These are phyloP conservation scores for Pseudonitzschia multistriata DNA, from an alignment of 108 stramenopile species.

Conservation along the genomic window DNA sequence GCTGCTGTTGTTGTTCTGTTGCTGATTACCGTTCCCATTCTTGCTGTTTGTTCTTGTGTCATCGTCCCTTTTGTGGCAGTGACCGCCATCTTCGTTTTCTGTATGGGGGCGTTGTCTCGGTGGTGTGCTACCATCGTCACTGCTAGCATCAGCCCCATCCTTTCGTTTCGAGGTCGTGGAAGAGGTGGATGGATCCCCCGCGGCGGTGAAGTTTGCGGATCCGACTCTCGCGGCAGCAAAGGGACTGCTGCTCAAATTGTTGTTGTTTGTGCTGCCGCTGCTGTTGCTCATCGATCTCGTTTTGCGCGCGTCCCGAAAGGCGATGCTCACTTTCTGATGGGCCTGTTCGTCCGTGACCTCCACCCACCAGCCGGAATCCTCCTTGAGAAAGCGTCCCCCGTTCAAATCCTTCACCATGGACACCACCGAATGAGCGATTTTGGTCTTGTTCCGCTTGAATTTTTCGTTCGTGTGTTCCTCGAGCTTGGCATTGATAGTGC, in stretches of 20 bases:
- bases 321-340: conserved; percentile 22
- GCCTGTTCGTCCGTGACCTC: conserved; percentile 25
- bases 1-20: background rate
- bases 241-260: background rate
- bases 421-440: conserved; percentile 13
- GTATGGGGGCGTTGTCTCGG: background rate
- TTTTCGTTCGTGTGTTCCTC: conserved; percentile 1
- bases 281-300: background rate
- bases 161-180: too few species aligned
- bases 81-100: too few species aligned
- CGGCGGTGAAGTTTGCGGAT: too few species aligned
- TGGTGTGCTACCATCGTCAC: background rate
- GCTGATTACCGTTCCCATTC: background rate
- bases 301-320: conserved; percentile 21
- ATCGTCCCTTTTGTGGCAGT: too few species aligned
- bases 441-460: conserved; percentile 8
- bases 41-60: too few species aligned
- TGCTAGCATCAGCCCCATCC: too few species aligned
- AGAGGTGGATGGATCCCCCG: too few species aligned
- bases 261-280: background rate
- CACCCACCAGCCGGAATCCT: conserved; percentile 12
- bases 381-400: conserved; percentile 20
- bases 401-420: conserved; percentile 12
- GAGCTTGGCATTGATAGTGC: conserved; percentile 2
- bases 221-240: too few species aligned